Evolutionary conservation across 2,329 filamentous ascomycete species (phyloP).

Genomic region (Gaeumannomyces tritici): DNA sequence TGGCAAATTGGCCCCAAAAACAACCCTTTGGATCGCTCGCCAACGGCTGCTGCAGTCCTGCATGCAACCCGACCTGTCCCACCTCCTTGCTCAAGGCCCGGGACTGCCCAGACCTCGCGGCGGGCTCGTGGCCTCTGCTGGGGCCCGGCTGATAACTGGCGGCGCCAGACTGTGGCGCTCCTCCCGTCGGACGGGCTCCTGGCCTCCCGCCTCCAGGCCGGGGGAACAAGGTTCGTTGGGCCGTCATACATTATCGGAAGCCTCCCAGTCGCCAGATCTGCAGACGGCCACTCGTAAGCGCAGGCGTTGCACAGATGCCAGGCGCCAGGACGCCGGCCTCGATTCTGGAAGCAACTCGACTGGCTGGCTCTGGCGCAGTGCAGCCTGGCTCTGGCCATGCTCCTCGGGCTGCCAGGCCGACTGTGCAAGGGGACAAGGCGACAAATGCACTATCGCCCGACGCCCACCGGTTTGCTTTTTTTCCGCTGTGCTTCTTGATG

Average conservation of each 20-base stretch:
- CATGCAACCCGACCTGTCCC: background rate
- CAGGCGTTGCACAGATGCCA: background rate
- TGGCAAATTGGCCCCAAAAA: background rate
- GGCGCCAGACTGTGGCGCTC: background rate
- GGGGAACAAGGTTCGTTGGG: background rate
- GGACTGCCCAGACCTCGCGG: background rate
- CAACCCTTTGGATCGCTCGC: background rate
- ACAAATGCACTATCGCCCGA: too few species aligned
- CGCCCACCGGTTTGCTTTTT: background rate
- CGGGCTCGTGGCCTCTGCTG: background rate
- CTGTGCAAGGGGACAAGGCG: background rate
- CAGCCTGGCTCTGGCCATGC: background rate
- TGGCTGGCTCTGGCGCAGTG: background rate
- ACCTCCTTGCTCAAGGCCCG: too few species aligned
- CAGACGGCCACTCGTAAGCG: background rate
- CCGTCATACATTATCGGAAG: conserved; percentile 1
- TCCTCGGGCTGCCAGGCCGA: background rate
- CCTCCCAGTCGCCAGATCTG: background rate
- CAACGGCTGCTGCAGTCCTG: background rate
- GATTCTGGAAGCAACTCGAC: background rate
- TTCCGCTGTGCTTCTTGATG: background rate
- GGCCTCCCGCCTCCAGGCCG: too few species aligned
- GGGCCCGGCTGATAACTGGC: background rate
- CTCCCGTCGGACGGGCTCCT: background rate
- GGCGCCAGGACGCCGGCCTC: background rate